These are phyloP conservation scores for Dicorynia guianensis DNA, from an alignment of 306 rosid genomes.

Conservation along the genomic window DNA sequence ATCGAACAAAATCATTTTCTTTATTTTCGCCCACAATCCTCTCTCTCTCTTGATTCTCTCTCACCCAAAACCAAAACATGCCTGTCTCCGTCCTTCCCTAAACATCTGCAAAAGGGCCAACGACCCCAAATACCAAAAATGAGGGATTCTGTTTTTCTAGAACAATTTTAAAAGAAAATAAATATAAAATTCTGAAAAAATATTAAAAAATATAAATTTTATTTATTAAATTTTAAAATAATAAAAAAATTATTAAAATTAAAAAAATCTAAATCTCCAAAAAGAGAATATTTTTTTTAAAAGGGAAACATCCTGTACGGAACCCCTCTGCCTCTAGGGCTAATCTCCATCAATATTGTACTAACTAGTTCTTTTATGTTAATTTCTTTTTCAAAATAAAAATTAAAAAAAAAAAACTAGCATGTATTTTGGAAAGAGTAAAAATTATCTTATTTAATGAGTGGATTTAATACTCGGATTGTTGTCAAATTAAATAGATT, in stretches of 20 bases:
- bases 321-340: neutral
- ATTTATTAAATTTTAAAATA: no score
- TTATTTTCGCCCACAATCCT: conserved; percentile 33
- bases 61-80: conserved; percentile 23
- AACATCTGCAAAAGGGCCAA: conserved; percentile 32
- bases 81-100: conserved; percentile 22
- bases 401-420: conserved; percentile 15
- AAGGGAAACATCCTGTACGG: conserved; percentile 36
- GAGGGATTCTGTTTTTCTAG: no score
- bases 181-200: no score
- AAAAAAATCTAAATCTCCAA: no score
- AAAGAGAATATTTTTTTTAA: no score
- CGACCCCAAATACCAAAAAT: no score
- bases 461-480: no score
- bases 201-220: no score
- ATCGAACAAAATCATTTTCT: conserved; percentile 56
- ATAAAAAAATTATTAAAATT: no score
- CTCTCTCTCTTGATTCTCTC: conserved; percentile 20
- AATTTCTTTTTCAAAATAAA: neutral
- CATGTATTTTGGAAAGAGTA: conserved; percentile 30
- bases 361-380: neutral
- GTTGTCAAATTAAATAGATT: no score
- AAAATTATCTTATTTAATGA: no score
- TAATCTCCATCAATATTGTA: neutral
- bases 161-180: no score